These are phyloP conservation scores for Camillea tinctor DNA, from an alignment of 2,329 filamentous ascomycete species.

Conservation along the genomic window DNA sequence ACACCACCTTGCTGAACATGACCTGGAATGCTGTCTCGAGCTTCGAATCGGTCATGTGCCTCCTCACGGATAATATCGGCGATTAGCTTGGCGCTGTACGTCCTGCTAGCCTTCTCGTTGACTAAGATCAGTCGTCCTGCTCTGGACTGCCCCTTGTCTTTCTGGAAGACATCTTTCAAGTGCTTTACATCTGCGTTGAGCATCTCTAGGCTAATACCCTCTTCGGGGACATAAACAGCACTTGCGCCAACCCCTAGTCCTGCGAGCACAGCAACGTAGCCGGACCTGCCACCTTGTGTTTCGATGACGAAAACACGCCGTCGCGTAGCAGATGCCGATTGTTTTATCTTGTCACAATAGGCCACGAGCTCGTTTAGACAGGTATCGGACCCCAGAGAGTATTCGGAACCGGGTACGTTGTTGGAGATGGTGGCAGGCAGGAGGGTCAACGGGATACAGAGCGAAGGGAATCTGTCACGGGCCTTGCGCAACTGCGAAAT, in stretches of 20 bases:
- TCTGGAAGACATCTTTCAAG: slow-evolving; percentile 78
- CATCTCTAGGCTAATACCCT: slow-evolving; percentile 93
- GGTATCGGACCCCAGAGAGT: slow-evolving; percentile 93
- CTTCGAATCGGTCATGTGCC: slow-evolving; percentile 87
- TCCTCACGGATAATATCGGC: slow-evolving; percentile 95
- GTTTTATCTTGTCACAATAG: slow-evolving; percentile 97
- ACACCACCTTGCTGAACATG: slow-evolving; percentile 94
- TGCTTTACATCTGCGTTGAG: slow-evolving; percentile 86
- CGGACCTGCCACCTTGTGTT: slow-evolving; percentile 91
- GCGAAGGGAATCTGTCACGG: slow-evolving; percentile 72
- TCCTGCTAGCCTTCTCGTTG: slow-evolving; percentile 89
- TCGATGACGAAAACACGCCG: slow-evolving; percentile 96
- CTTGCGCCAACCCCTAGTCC: slow-evolving; percentile 89
- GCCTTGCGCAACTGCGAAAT: slow-evolving; percentile 84
- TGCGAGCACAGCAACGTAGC: slow-evolving; percentile 88
- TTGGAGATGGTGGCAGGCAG: slow-evolving; percentile 98
- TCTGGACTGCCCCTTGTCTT: slow-evolving; percentile 83
- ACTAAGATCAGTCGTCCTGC: slow-evolving; percentile 94
- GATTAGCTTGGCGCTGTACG: slow-evolving; percentile 90
- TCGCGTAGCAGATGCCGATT: slow-evolving; percentile 90
- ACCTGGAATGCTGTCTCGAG: slow-evolving; percentile 84
- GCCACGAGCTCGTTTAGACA: slow-evolving; percentile 92
- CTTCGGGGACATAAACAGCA: slow-evolving; percentile 94
- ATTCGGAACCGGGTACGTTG: slow-evolving; percentile 97
- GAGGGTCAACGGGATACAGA: slow-evolving; percentile 89